phyloP scores from a whole-genome alignment of 2,329 filamentous ascomycete genomes.

The Ophiostoma montium region DNA sequence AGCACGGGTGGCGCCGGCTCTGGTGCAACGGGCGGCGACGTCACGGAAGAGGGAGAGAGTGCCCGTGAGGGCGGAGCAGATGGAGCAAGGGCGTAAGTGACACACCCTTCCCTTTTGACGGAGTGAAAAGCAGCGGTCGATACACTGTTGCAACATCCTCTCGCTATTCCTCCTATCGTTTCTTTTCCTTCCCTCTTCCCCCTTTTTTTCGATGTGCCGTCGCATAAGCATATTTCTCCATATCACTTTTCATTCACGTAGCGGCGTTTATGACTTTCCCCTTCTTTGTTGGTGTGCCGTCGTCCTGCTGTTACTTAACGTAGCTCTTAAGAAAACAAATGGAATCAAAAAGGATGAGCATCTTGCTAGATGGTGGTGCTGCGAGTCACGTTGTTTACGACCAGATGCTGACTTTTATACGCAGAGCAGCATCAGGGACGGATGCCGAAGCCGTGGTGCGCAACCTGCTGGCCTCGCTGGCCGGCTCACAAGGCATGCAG shows the following conservation, averaged over 20 bases:
- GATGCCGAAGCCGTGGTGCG: constrained; percentile 71
- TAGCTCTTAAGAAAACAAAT: neutral
- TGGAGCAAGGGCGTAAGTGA: constrained; percentile 98
- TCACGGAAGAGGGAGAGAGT: constrained; percentile 77
- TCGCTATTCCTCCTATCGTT: too few species aligned
- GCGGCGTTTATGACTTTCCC: neutral
- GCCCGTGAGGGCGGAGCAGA: constrained; percentile 88
- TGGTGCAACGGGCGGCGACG: constrained; percentile 79
- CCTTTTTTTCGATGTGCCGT: neutral
- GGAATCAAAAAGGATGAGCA: neutral
- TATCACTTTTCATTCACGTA: neutral
- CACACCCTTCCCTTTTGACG: constrained; percentile 7
- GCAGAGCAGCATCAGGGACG: constrained; percentile 28
- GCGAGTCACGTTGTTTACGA: too few species aligned
- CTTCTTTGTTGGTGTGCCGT: neutral
- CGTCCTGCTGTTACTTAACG: neutral
- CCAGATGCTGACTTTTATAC: constrained; percentile 32
- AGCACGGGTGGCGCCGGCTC: constrained; percentile 68
- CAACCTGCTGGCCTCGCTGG: constrained; percentile 76
- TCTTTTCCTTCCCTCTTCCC: neutral
- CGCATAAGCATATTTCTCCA: neutral
- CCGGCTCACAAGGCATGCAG: constrained; percentile 33
- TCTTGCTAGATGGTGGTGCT: too few species aligned
- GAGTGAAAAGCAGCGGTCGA: too few species aligned
- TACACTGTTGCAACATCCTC: neutral